These are phyloP conservation scores for Sugiyamaella qingdaonensis DNA, from an alignment of 805 yeast genomes.

Conservation along the genomic window DNA sequence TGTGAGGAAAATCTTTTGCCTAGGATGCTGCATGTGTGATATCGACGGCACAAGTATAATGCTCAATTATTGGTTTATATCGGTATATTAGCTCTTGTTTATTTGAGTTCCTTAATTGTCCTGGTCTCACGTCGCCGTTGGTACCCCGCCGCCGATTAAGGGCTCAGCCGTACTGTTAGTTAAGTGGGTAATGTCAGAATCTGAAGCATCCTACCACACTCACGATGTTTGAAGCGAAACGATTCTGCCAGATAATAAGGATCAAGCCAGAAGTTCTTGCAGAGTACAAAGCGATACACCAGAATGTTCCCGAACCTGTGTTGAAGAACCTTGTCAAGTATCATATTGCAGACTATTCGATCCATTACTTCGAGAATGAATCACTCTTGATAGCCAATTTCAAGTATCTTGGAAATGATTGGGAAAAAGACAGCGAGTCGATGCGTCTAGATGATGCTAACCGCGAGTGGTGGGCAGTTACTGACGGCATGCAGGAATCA, in stretches of 20 bases:
- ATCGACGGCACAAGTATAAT: too few species aligned
- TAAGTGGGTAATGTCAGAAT: too few species aligned
- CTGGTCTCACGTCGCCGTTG: too few species aligned
- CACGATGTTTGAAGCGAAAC: constrained; percentile 24
- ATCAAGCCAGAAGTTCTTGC: constrained; percentile 38
- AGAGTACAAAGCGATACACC: constrained; percentile 36
- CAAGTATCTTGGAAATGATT: constrained; percentile 39
- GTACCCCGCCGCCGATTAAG: too few species aligned
- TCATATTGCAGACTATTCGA: constrained; percentile 42
- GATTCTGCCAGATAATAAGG: constrained; percentile 40
- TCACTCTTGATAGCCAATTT: constrained; percentile 36
- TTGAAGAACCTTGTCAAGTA: constrained; percentile 33
- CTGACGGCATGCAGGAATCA: constrained; percentile 40
- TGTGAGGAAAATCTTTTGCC: too few species aligned
- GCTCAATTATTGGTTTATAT: too few species aligned
- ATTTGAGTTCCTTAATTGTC: too few species aligned
- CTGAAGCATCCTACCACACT: not conserved
- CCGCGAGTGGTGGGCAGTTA: constrained; percentile 40
- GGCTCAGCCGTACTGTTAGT: too few species aligned
- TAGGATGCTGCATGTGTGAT: too few species aligned
- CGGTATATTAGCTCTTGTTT: too few species aligned
- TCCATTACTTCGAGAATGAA: constrained; percentile 34
- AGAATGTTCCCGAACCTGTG: constrained; percentile 33
- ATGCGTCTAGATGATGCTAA: constrained; percentile 37
- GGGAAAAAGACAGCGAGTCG: constrained; percentile 34